A percentile compares a stretch with the other conserved stretches of the same genome.
These are phyloP conservation scores for Ophiostoma australiae DNA, from an alignment of 2,329 filamentous ascomycete species.

Conservation along the genomic window DNA sequence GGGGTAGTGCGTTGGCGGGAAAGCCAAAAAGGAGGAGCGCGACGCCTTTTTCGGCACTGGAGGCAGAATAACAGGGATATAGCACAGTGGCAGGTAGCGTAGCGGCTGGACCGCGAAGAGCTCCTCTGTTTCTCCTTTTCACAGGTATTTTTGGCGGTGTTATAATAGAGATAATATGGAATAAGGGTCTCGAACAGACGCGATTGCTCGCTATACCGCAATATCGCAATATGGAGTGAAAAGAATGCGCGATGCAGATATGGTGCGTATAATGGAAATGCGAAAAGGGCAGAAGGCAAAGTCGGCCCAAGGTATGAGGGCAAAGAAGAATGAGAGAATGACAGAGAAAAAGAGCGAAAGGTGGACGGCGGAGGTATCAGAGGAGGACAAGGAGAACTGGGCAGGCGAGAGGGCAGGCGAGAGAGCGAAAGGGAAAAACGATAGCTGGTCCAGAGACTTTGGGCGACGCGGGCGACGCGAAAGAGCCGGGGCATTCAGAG, in stretches of 20 bases:
- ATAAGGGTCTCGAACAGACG: background rate
- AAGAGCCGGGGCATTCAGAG: background rate
- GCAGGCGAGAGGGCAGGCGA: background rate
- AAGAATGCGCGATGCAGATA: background rate
- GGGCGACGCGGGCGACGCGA: background rate
- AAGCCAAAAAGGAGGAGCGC: conserved; percentile 19
- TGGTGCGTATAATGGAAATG: background rate
- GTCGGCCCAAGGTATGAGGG: too few relatives aligned
- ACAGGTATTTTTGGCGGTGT: background rate
- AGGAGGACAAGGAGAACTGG: background rate
- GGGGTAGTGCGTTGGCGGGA: conserved; percentile 11
- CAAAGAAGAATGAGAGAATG: background rate
- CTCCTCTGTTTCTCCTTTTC: conserved; percentile 11
- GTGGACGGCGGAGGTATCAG: background rate
- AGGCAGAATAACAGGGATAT: conserved; percentile 11
- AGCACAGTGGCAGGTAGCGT: background rate
- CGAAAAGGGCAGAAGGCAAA: background rate
- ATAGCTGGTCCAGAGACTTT: background rate
- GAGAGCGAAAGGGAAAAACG: background rate
- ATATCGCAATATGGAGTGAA: background rate
- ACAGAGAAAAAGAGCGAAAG: background rate
- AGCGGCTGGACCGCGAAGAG: conserved; percentile 7
- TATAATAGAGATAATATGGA: background rate
- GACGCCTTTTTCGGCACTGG: conserved; percentile 18
- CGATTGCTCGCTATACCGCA: background rate